Conservation (phyloP, 768 basidiomycete species). For the Termitomyces sp. region DNA sequence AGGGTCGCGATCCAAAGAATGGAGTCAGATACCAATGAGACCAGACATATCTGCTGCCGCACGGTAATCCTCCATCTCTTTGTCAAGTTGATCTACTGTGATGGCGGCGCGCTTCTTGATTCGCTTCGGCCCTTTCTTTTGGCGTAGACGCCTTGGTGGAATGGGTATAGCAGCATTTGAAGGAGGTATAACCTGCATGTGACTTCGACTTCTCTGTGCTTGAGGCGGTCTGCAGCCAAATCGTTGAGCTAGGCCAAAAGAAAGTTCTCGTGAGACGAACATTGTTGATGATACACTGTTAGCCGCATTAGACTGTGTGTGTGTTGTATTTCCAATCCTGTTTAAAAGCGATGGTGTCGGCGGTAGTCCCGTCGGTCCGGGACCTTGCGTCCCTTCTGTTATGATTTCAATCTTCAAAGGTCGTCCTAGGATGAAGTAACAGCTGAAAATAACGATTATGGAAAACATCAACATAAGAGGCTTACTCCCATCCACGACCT, state of each 20-base stretch:
- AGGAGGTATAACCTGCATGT: conserved; percentile 13
- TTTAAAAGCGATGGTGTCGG: conserved; percentile 22
- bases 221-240: conserved; percentile 5
- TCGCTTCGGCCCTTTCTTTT: conserved; percentile 72
- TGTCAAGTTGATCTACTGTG: conserved; percentile 59
- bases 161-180: conserved; percentile 17
- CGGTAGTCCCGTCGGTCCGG: conserved; percentile 17
- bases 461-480: conserved; percentile 10
- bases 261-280: conserved; percentile 9
- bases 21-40: conserved; percentile 4
- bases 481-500: conserved; percentile 64
- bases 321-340: conserved; percentile 17
- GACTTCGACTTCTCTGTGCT: conserved; percentile 1
- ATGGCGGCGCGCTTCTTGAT: conserved; percentile 47
- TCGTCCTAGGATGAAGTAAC: conserved; percentile 38
- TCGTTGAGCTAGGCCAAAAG: not conserved
- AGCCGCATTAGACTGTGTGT: conserved; percentile 1
- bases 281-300: conserved; percentile 11
- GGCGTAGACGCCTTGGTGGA: conserved; percentile 36
- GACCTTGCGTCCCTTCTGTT: conserved; percentile 31
- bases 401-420: conserved; percentile 66
- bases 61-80: conserved; percentile 78
- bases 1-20: not conserved
- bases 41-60: conserved; percentile 31
- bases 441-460: not conserved